phyloP scores from a whole-genome alignment of 192 early-diverging fungal species.

The Coemansia sp. region DNA sequence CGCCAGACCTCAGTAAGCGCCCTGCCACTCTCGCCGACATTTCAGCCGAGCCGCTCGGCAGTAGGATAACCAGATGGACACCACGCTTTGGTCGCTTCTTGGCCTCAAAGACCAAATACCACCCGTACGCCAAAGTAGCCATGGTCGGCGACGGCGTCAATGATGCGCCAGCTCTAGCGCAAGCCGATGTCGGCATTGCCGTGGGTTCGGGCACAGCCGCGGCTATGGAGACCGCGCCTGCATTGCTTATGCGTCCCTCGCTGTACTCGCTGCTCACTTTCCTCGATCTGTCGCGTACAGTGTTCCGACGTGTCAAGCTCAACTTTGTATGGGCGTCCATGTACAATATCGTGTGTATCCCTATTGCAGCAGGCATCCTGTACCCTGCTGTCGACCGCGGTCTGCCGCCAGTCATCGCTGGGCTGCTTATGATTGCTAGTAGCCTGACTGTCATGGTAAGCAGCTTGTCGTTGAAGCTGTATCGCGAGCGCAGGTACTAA shows the following conservation, averaged over 20 bases:
- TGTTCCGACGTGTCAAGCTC: slow-evolving; percentile 76
- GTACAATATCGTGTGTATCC: slow-evolving; percentile 87
- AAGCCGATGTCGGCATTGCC: slow-evolving; percentile 89
- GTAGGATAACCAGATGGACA: background rate
- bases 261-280: slow-evolving; percentile 78
- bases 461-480: slow-evolving; percentile 71
- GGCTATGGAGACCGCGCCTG: slow-evolving; percentile 87
- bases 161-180: slow-evolving; percentile 87
- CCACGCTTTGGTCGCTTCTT: background rate
- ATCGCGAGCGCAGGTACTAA: slow-evolving; percentile 45
- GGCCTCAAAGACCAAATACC: slow-evolving; percentile 7
- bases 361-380: slow-evolving; percentile 86
- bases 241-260: slow-evolving; percentile 78
- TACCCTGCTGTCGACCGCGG: slow-evolving; percentile 62
- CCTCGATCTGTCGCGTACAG: slow-evolving; percentile 71
- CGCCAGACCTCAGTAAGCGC: background rate
- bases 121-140: slow-evolving; percentile 64
- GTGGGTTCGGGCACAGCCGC: slow-evolving; percentile 88
- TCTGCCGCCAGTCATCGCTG: slow-evolving; percentile 79
- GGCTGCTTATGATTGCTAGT: slow-evolving; percentile 87
- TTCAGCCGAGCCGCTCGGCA: background rate
- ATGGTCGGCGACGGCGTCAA: slow-evolving; percentile 98
- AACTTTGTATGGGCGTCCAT: slow-evolving; percentile 91
- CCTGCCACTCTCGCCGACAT: background rate
- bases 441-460: slow-evolving; percentile 83